Conservation (phyloP, 1,284 basidiomycete species). For the Pholiota adiposa region DNA sequence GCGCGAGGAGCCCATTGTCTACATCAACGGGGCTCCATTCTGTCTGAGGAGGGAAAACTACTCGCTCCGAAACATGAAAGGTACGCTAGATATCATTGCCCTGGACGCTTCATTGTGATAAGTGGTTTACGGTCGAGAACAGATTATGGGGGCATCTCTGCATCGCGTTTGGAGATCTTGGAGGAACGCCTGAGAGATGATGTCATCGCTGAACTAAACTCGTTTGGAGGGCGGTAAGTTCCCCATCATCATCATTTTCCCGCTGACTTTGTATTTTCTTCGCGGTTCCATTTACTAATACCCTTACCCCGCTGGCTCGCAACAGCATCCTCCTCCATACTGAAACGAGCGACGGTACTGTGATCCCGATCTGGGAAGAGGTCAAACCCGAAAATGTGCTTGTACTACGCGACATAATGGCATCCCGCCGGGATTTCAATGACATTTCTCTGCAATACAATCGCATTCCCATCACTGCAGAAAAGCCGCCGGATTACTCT, state of each 20-base stretch:
- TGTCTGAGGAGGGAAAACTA: conserved; percentile 81
- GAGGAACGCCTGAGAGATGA: conserved; percentile 94
- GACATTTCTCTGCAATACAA: conserved; percentile 76
- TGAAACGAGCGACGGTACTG: conserved; percentile 86
- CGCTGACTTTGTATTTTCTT: neutral
- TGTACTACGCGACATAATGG: conserved; percentile 93
- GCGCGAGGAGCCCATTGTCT: conserved; percentile 93
- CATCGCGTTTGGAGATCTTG: conserved; percentile 83
- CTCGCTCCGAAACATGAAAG: conserved; percentile 87
- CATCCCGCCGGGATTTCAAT: conserved; percentile 48
- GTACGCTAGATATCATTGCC: conserved; percentile 35
- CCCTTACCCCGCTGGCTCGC: neutral
- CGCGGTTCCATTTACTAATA: neutral
- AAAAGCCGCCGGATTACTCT: conserved; percentile 70
- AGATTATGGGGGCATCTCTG: conserved; percentile 94
- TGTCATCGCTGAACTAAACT: conserved; percentile 80
- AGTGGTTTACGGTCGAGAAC: conserved; percentile 5
- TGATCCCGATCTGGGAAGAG: conserved; percentile 97
- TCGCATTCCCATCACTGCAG: conserved; percentile 91
- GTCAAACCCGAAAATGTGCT: conserved; percentile 79
- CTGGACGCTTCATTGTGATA: neutral
- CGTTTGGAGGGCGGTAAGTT: conserved; percentile 80
- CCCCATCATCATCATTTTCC: neutral
- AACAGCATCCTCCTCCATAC: conserved; percentile 85
- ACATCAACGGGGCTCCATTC: conserved; percentile 88